These are phyloP conservation scores for Colletotrichum liaoningense DNA, from an alignment of 2,329 filamentous ascomycete species.

Conservation along the genomic window DNA sequence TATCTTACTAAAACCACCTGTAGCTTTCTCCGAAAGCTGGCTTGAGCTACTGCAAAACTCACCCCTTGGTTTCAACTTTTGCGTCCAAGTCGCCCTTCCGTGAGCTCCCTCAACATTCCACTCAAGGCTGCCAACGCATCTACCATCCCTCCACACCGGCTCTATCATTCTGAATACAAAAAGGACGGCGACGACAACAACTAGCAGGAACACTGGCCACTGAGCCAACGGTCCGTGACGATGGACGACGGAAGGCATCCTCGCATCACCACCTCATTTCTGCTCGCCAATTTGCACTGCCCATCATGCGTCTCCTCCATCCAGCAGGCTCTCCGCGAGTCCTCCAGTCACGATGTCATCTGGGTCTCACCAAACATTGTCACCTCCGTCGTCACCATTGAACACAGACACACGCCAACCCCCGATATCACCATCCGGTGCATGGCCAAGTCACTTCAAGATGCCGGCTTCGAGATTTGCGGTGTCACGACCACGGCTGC, in stretches of 20 bases:
- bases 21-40: neutral
- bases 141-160: neutral
- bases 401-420: conserved; percentile 57
- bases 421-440: conserved; percentile 54
- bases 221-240: neutral
- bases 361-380: conserved; percentile 78
- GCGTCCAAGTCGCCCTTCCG: neutral
- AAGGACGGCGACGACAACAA: neutral
- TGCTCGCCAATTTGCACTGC: conserved; percentile 82
- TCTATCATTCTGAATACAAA: neutral
- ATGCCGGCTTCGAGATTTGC: conserved; percentile 69
- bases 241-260: conserved; percentile 16
- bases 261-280: conserved; percentile 66
- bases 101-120: conserved; percentile 8
- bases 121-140: neutral
- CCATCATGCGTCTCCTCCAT: conserved; percentile 79
- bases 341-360: conserved; percentile 57
- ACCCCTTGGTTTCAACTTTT: neutral
- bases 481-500: conserved; percentile 54
- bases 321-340: conserved; percentile 64
- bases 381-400: conserved; percentile 74
- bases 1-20: neutral
- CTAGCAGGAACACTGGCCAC: neutral
- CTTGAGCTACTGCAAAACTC: neutral
- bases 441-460: conserved; percentile 62